Percentiles rank a stretch among this genome's conserved stretches.
phyloP scores from a whole-genome alignment of 257 asterid genomes.

The Solanum lycopersicoides region DNA sequence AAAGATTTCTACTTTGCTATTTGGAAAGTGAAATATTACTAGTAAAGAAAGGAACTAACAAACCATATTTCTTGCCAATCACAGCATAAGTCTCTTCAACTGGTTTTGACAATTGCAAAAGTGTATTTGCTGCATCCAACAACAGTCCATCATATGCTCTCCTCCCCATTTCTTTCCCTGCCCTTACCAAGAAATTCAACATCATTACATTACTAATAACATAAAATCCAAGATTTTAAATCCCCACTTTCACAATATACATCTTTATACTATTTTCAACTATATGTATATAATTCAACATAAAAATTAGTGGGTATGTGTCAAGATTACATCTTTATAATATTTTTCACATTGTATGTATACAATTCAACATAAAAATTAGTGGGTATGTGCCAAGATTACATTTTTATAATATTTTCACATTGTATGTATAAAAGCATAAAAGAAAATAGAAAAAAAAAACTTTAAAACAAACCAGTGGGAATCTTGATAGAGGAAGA shows the following conservation, averaged over 20 bases:
- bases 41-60: not conserved
- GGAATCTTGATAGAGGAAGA: constrained; percentile 18
- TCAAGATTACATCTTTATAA: not conserved
- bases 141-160: constrained; percentile 69
- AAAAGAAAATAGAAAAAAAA: not conserved
- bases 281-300: not conserved
- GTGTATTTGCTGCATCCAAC: constrained; percentile 92
- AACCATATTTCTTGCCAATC: constrained; percentile 78
- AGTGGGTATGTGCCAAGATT: not conserved
- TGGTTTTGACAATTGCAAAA: constrained; percentile 73
- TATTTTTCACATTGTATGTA: not conserved
- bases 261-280: not conserved
- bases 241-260: not conserved
- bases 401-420: not conserved
- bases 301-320: not conserved
- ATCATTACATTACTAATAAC: not conserved
- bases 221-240: not conserved
- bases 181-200: constrained; percentile 8
- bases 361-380: not conserved
- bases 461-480: constrained; percentile 20
- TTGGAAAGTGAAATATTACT: not conserved
- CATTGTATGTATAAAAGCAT: not conserved
- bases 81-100: constrained; percentile 63
- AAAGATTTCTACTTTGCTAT: not conserved
- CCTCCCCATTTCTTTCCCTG: constrained; percentile 21